Evolutionary conservation across 805 yeast species (phyloP), one percentile per base, ranked within the genome.

Genomic region (Saturnispora besseyi): DNA sequence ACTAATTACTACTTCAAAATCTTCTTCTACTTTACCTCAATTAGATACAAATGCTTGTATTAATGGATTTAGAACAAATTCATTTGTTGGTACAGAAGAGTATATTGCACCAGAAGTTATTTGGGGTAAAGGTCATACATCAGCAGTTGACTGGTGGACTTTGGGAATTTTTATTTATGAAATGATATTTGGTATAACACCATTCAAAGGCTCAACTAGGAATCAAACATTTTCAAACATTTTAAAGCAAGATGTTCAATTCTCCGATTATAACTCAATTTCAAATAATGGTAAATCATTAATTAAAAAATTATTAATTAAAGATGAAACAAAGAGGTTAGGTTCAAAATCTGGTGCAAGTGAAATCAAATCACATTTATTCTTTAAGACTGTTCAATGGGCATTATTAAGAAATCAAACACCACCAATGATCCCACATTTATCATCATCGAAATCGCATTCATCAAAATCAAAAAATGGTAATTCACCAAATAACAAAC

Each of bases 61-160:
- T 41, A 96, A 91, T 62, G 96, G 96, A 11, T 93, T 95, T 67
- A 74, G 98, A 60, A 93, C 99, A 1, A 95, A 93, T 65, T 90
- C 98, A 1, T 93, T 93, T 72, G 99, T 93, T 33, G 99, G 99
- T 1, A 93, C 99, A 0, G 99, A 93, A 63, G 99, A 93, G 63
- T 93, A 93, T 65, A 89, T 93, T 60, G 98, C 99, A 0, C 99
- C 99, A 0, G 99, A 93, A 62, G 99, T 93, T 4, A 93, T 93
- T 49, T 74, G 93, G 64, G 98, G 98, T 1, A 87, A 90, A 58
- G 99, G 99, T 2, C 99, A 93, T 60, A 91, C 98, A 1, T 84
- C 91, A 7, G 96, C 98, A 0, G 99, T 93, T 15, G 99, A 93
- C 66, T 93, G 99, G 99, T 93, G 99, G 99, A 93, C 99, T 0